phyloP scores from a whole-genome alignment of 176 grass and related monocot genomes.

The Tillandsia leiboldiana region DNA sequence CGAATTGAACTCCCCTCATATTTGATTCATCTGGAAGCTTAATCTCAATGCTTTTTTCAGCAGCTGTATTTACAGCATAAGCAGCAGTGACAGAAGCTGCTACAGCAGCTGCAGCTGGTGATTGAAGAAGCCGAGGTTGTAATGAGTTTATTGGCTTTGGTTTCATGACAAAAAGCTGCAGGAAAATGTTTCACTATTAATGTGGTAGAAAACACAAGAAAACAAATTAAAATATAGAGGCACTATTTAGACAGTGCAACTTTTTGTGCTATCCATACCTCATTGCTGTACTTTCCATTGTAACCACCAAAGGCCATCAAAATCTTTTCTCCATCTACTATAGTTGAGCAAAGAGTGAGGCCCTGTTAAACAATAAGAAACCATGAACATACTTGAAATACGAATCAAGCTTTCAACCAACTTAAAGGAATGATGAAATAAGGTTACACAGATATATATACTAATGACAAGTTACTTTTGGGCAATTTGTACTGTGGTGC shows the following conservation, averaged over 20 bases:
- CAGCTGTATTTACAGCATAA: slow-evolving; percentile 58
- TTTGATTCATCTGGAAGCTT: slow-evolving; percentile 40
- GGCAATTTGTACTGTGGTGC: no score
- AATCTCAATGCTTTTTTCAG: slow-evolving; percentile 45
- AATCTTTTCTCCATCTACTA: slow-evolving; percentile 50
- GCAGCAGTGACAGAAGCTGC: slow-evolving; percentile 82
- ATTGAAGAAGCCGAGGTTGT: slow-evolving; percentile 70
- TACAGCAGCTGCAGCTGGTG: slow-evolving; percentile 55
- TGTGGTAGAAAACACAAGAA: background rate
- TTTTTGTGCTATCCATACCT: slow-evolving; percentile 35
- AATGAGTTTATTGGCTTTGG: slow-evolving; percentile 47
- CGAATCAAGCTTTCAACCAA: no score
- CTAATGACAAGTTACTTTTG: no score
- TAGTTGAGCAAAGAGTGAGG: slow-evolving; percentile 62
- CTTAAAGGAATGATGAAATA: no score
- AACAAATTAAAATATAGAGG: no score
- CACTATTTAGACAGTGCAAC: no score
- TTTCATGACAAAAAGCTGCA: slow-evolving; percentile 84
- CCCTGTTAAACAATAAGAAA: slow-evolving; percentile 45
- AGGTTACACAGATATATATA: no score
- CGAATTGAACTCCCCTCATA: slow-evolving; percentile 46
- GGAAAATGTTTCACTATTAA: background rate
- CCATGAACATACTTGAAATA: slow-evolving; percentile 15
- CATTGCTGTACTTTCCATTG: slow-evolving; percentile 91
- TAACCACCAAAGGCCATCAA: slow-evolving; percentile 89